Percentiles rank a stretch among this genome's conserved stretches.
Evolutionary conservation across 2,329 filamentous ascomycete species (phyloP).

Genomic region (Orbilia ellipsospora): DNA sequence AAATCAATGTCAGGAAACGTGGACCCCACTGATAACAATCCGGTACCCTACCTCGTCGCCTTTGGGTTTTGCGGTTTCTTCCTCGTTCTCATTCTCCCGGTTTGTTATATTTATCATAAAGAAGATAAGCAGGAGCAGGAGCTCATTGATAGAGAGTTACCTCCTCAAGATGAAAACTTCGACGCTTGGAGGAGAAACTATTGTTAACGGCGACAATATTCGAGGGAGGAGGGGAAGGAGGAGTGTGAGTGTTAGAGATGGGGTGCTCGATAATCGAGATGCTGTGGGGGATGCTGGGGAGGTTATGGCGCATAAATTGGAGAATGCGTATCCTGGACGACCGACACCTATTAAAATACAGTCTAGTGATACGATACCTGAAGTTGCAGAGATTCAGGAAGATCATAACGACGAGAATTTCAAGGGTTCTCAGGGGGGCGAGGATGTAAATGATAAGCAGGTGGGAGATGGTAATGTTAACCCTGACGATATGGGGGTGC

Average conservation of each 20-base stretch:
- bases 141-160: no score
- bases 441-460: background rate
- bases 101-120: no score
- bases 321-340: constrained; percentile 28
- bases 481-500: background rate
- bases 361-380: background rate
- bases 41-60: no score
- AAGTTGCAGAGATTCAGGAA: background rate
- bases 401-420: background rate
- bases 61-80: no score
- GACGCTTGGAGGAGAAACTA: no score
- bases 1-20: no score
- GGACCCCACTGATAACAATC: no score
- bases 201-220: no score
- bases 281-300: constrained; percentile 16
- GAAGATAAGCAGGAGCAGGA: no score
- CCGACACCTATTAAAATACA: constrained; percentile 38
- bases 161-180: no score
- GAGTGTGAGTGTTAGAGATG: background rate
- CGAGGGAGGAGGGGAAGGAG: no score
- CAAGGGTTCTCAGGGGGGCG: background rate
- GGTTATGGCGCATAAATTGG: constrained; percentile 32
- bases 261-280: constrained; percentile 4
- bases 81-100: no score
- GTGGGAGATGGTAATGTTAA: background rate